Percentiles rank a stretch among this genome's conserved stretches.
Conservation (phyloP, 2,329 filamentous ascomycete species). For the Diplodia intermedia region DNA sequence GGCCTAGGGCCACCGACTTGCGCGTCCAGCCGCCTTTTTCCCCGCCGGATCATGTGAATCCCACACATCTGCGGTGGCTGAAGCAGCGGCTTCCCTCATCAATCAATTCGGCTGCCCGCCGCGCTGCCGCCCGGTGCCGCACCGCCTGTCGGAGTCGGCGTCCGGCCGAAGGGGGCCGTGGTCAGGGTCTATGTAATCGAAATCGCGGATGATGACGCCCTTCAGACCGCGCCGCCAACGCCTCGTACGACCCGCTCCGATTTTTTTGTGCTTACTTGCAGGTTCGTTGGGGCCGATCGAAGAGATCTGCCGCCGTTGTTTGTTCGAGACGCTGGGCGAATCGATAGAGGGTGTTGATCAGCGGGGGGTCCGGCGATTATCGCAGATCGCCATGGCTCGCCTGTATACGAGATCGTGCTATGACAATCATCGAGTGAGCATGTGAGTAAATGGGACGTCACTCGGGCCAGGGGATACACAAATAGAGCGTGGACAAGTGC, state of each 20-base stretch:
- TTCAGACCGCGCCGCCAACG: slow-evolving; percentile 1
- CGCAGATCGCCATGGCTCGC: slow-evolving; percentile 9
- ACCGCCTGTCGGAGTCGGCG: not conserved
- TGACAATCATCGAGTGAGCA: not conserved
- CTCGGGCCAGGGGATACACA: not conserved
- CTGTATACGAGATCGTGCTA: not conserved
- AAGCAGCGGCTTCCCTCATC: slow-evolving; percentile 5
- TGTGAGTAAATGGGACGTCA: not conserved
- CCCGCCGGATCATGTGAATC: not conserved
- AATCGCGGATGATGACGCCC: not conserved
- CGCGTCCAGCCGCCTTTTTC: not conserved
- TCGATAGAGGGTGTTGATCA: slow-evolving; percentile 22
- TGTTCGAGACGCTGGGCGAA: not conserved
- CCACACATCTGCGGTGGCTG: not conserved
- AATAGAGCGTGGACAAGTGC: not conserved
- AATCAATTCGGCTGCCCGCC: not conserved
- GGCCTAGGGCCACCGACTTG: too few relatives aligned
- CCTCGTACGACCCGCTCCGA: not conserved
- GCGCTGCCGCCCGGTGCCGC: too few relatives aligned
- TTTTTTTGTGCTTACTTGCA: not conserved
- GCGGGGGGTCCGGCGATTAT: not conserved
- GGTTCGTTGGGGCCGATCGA: slow-evolving; percentile 2
- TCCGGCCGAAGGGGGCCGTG: not conserved
- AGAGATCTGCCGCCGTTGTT: not conserved
- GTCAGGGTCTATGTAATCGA: not conserved